Evolutionary conservation across 116 monocot species (phyloP), one percentile per base, ranked within the genome.

Genomic region (Zostera marina): DNA sequence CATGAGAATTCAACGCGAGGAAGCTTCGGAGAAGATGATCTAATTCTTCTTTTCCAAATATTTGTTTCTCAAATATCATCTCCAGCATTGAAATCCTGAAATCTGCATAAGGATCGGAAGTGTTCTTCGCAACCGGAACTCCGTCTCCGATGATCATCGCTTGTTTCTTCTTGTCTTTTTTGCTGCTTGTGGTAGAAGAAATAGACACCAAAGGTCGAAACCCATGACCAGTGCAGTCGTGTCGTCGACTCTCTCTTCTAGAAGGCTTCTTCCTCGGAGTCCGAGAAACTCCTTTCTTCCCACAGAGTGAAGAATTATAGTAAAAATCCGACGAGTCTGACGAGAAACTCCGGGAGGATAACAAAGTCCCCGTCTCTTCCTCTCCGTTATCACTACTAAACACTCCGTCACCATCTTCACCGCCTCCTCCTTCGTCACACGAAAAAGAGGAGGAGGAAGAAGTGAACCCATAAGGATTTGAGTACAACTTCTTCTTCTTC

Each of bases 41-140:
- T 64, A 89, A 54, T 11, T 89, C 81, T 42, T 52, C 42, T 15
- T 62, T 66, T 3, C 70, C 73, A 47, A 82, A 78, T 25, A 74
- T 74, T 61, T 76, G 80, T 52, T 71, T 54, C 41, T 76, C 82
- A 41, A 85, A 60, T 39, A 96, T 82, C 96, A 96, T 96, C 82
- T 96, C 96, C 63, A 78, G 65, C 89, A 89, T 85, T 19, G 96
- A 96, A 19, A 68, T 76, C 65, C 80, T 63, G 66, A 96, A 96
- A 51, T 96, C 96, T 2, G 40, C 56, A 59, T 88, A 82, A 0
- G 85, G 89, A 45, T 88, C 89, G 8, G 46, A 73, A 8, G 89
- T 76, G 11, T 60, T 56, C 79, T 80, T 85, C 60, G 78, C 77
- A 54, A 96, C 88, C 8, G 89, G 73, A 15, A 88, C 81, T 2